Base-by-base conservation (phyloP, 495 filamentous ascomycete species). In the Astrocystis sublimbata region DNA sequence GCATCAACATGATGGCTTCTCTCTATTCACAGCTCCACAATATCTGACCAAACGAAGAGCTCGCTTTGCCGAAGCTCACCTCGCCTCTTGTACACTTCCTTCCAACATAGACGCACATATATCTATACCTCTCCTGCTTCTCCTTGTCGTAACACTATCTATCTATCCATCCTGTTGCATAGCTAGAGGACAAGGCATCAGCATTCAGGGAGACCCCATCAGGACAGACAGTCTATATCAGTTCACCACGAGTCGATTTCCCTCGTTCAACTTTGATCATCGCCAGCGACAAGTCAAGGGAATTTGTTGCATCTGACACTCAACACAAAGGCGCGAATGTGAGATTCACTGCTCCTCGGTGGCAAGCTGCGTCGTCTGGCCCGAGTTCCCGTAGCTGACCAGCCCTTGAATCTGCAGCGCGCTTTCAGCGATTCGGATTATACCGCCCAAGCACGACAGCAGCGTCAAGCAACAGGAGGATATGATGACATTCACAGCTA, bases 401-500 rank as follows among this genome's bases (percentile, higher is more conserved):
- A 41, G 61, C 62, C 42, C 35, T 30, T 47, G 31, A 5, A 54
- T 31, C 45, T 7, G 2, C 47, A 72, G 69, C 38, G 66, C 62
- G 43, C 60, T 60, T 58, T 40, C 13, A 65, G 42, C 28, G 64
- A 60, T 50, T 63, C 61, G 61, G 49, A 41, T 24, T 23, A 2
- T 47, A 55, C 43, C 61, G 41, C 40, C 49, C 63, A 35, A 6
- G 56, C 57, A 52, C 66, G 55, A 45, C 53, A 56, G 63, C 53
- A 63, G 4, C n/a, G 36, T 23, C 35, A 23, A 41, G 31, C 43
- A 35, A 60, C 24, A 36, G 23, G 60, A 51, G 30, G 40, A 41
- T 17, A 70, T 58, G 42, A 75, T 73, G 72, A 58, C 68, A 36
- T 65, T 70, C 54, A 60, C 67, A 47, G 58, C 65, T 24, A 66